Conservation (phyloP, 2,329 filamentous ascomycete genomes). For the Alternaria solani region DNA sequence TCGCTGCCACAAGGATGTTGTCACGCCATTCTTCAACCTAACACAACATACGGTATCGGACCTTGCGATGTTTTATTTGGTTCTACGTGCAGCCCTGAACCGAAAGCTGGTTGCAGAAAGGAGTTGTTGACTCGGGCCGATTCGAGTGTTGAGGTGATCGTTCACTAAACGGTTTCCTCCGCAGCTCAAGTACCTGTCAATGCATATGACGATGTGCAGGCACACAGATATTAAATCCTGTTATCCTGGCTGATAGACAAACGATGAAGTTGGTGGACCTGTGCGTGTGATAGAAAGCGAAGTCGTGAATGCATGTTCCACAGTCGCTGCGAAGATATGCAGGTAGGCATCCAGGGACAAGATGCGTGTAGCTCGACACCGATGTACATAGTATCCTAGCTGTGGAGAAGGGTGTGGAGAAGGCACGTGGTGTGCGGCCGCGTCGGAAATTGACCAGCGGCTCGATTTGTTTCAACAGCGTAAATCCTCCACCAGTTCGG, state of each 20-base stretch:
- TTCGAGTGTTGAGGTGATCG: not conserved
- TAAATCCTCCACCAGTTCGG: slow-evolving; percentile 1
- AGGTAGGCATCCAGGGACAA: too few relatives aligned
- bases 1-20: not conserved
- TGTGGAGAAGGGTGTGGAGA: not conserved
- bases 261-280: not conserved
- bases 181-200: not conserved
- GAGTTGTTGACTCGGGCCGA: not conserved
- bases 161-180: not conserved
- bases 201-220: not conserved
- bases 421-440: slow-evolving; percentile 1
- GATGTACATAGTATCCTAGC: not conserved
- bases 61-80: not conserved
- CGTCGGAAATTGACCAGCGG: not conserved
- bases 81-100: not conserved
- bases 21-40: not conserved
- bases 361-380: not conserved
- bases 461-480: not conserved
- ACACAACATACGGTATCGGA: not conserved
- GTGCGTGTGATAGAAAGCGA: not conserved
- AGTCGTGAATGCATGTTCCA: not conserved
- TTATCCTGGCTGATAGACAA: not conserved
- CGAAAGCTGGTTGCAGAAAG: not conserved
- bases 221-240: fast-evolving
- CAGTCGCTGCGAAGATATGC: not conserved